A percentile compares a stretch with the other conserved stretches of the same genome.
phyloP scores from a whole-genome alignment of 169 alveolate species.

The Eimeria acervulina region DNA sequence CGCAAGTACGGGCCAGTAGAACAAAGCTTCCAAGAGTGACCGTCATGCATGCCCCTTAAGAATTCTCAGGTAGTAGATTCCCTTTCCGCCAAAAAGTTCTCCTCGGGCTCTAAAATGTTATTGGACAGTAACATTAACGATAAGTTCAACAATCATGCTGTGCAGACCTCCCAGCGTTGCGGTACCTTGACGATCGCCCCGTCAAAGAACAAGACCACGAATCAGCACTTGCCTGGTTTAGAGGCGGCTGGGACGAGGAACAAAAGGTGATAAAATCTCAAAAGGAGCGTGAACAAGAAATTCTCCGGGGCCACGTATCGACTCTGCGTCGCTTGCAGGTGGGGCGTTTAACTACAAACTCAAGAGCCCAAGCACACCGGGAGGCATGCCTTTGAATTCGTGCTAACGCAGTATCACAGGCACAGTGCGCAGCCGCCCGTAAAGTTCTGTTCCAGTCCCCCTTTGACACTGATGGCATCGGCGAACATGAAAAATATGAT shows the following conservation, averaged over 20 bases:
- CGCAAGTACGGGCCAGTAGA: conserved; percentile 7
- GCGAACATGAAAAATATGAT: neutral
- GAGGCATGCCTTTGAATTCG: neutral
- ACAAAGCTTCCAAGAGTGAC: neutral
- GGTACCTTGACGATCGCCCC: conserved; percentile 95
- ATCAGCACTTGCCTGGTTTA: conserved; percentile 93
- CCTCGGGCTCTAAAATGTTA: neutral
- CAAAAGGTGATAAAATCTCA: conserved; percentile 84
- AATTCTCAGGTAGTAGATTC: neutral
- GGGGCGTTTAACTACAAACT: neutral
- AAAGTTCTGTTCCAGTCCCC: neutral
- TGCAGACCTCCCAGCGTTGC: conserved; percentile 88
- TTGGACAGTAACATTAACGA: neutral
- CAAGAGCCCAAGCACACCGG: neutral
- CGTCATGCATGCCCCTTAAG: neutral
- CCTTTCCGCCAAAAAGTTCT: neutral
- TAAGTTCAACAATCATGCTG: neutral
- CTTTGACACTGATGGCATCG: neutral
- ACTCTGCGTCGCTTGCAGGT: conserved; percentile 25
- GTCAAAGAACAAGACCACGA: conserved; percentile 94
- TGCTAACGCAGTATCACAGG: neutral
- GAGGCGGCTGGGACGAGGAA: conserved; percentile 94
- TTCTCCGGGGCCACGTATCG: conserved; percentile 12
- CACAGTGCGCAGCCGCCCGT: neutral
- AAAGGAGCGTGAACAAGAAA: conserved; percentile 34